Conservation (phyloP, 1,139 yeast species). For the Zygosaccharomyces sapae region DNA sequence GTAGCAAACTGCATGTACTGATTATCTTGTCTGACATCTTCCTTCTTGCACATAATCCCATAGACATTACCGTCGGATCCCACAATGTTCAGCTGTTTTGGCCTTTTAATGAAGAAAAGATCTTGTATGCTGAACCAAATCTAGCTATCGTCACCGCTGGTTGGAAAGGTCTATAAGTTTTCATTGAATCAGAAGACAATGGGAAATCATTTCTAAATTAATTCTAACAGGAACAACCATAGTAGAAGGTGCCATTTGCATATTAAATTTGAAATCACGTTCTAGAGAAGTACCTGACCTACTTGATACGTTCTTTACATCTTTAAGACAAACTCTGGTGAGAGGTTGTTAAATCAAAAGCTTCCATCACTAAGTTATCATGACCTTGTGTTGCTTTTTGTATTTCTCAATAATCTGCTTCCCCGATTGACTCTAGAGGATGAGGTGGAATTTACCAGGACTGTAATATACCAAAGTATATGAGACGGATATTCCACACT, state of each 20-base stretch:
- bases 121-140: conserved; percentile 44
- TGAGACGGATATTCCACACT: conserved; percentile 71
- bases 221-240: conserved; percentile 79
- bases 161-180: conserved; percentile 52
- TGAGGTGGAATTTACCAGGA: conserved; percentile 68
- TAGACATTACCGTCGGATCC: conserved; percentile 80
- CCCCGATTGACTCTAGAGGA: conserved; percentile 50
- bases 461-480: conserved; percentile 78
- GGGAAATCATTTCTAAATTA: conserved; percentile 70
- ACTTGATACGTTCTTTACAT: conserved; percentile 30
- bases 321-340: conserved; percentile 34
- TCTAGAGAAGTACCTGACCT: conserved; percentile 38
- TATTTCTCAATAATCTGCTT: conserved; percentile 39
- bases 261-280: conserved; percentile 48
- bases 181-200: conserved; percentile 42
- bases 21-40: conserved; percentile 93
- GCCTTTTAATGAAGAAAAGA: conserved; percentile 80
- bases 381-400: conserved; percentile 16
- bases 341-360: conserved; percentile 28
- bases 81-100: conserved; percentile 67
- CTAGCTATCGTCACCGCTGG: conserved; percentile 53
- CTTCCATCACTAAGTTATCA: conserved; percentile 16
- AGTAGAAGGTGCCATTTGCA: conserved; percentile 51
- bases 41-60: conserved; percentile 78
- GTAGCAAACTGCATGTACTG: conserved; percentile 90